Conservation (phyloP, 1,284 basidiomycete species). For the Sanghuangporus sanghuang region DNA sequence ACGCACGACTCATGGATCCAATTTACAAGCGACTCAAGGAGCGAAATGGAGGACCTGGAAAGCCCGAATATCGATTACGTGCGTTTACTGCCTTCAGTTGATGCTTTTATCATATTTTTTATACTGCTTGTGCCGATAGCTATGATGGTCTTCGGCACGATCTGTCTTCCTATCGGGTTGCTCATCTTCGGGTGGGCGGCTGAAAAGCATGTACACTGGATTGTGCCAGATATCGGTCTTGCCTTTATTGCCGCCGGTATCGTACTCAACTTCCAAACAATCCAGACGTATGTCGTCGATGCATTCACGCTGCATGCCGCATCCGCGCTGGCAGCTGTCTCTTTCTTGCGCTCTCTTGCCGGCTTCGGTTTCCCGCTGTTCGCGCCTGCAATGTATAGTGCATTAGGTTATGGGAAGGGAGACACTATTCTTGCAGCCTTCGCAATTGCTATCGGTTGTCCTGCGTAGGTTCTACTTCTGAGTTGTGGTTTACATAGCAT, state of each 20-base stretch:
- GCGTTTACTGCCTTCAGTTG: conserved; percentile 22
- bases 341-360: conserved; percentile 51
- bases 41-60: conserved; percentile 47
- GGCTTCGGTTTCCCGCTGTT: conserved; percentile 69
- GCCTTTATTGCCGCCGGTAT: conserved; percentile 47
- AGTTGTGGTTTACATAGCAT: not conserved
- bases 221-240: conserved; percentile 61
- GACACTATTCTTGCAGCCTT: conserved; percentile 53
- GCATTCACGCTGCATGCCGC: conserved; percentile 63
- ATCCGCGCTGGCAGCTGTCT: conserved; percentile 56
- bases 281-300: conserved; percentile 63
- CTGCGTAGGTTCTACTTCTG: conserved; percentile 42
- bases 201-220: conserved; percentile 53
- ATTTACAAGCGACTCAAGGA: conserved; percentile 48
- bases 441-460: conserved; percentile 56
- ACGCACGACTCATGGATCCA: conserved; percentile 50
- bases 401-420: conserved; percentile 61
- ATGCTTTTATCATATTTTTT: not conserved
- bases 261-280: conserved; percentile 51
- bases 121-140: conserved; percentile 32
- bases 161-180: conserved; percentile 53
- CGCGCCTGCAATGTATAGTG: conserved; percentile 57
- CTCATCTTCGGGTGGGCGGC: conserved; percentile 66
- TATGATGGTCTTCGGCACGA: conserved; percentile 52
- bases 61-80: conserved; percentile 55